phyloP scores from a whole-genome alignment of 2,329 filamentous ascomycete genomes.

The Colletotrichum sp. region DNA sequence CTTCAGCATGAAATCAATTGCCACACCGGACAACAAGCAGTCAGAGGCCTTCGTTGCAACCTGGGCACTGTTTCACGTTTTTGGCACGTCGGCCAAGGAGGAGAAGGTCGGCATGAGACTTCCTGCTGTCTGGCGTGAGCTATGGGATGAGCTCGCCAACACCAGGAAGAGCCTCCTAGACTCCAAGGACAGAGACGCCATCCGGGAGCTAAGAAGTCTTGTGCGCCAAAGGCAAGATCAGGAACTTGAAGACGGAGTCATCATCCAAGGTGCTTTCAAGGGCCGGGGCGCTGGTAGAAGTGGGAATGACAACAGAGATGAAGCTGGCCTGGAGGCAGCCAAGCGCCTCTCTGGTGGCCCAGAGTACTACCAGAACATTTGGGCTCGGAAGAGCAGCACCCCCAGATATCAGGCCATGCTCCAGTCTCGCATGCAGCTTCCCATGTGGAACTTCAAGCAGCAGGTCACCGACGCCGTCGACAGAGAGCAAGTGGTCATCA shows the following conservation, averaged over 20 bases:
- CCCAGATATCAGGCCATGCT: conserved; percentile 81
- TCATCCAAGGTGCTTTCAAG: conserved; percentile 79
- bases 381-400: conserved; percentile 62
- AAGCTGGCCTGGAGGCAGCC: conserved; percentile 48
- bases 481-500: conserved; percentile 83
- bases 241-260: conserved; percentile 75
- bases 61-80: conserved; percentile 80
- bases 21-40: conserved; percentile 77
- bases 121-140: conserved; percentile 80
- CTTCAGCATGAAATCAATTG: conserved; percentile 77
- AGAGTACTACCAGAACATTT: conserved; percentile 62
- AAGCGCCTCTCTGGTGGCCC: conserved; percentile 43
- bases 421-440: conserved; percentile 76
- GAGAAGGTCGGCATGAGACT: conserved; percentile 84
- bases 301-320: conserved; percentile 53
- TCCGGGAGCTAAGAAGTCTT: conserved; percentile 73
- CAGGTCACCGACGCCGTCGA: conserved; percentile 81
- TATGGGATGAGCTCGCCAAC: conserved; percentile 82
- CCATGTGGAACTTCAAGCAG: conserved; percentile 86
- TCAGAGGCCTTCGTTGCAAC: conserved; percentile 89
- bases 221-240: conserved; percentile 73
- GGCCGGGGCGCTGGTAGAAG: conserved; percentile 57
- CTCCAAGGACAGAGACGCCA: conserved; percentile 68
- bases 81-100: conserved; percentile 78
- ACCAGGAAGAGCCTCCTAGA: conserved; percentile 74